Conservation (phyloP, 805 yeast species). For the Cyberlindnera japonica region DNA sequence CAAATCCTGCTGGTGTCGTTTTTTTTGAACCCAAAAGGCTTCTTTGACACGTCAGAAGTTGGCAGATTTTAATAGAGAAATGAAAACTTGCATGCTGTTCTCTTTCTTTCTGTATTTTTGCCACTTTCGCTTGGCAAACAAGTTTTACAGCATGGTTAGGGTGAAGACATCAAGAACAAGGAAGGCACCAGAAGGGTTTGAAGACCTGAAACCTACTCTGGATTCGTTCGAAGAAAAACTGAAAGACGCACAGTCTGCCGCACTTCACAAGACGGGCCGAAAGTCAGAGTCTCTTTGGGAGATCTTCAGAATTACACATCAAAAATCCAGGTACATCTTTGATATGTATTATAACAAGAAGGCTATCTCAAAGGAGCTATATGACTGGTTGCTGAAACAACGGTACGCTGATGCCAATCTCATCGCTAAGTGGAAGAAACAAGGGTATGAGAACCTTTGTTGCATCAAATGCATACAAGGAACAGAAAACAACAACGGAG, state of each 20-base stretch:
- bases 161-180: slow-evolving; percentile 39
- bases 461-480: slow-evolving; percentile 74
- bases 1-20: slow-evolving; percentile 45
- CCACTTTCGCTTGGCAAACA: neutral
- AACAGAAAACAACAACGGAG: slow-evolving; percentile 57
- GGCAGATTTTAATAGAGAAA: neutral
- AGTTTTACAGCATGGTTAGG: slow-evolving; percentile 40
- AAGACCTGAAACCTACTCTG: slow-evolving; percentile 63
- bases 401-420: slow-evolving; percentile 63
- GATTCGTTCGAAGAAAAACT: slow-evolving; percentile 54
- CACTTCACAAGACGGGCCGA: slow-evolving; percentile 38
- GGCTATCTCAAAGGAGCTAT: slow-evolving; percentile 61
- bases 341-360: slow-evolving; percentile 69
- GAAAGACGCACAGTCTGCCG: slow-evolving; percentile 46
- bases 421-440: slow-evolving; percentile 81
- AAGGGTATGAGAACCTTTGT: slow-evolving; percentile 83
- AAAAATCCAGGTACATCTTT: slow-evolving; percentile 70
- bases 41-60: slow-evolving; percentile 5
- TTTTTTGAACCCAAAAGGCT: slow-evolving; percentile 17
- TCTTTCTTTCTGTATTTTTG: neutral
- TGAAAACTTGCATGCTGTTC: neutral
- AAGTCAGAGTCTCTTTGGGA: slow-evolving; percentile 65
- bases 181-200: slow-evolving; percentile 71
- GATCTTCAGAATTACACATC: slow-evolving; percentile 66
- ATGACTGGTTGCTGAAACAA: slow-evolving; percentile 68